These are phyloP conservation scores for Begonia peltatifolia DNA, from an alignment of 306 rosid genomes.

Conservation along the genomic window DNA sequence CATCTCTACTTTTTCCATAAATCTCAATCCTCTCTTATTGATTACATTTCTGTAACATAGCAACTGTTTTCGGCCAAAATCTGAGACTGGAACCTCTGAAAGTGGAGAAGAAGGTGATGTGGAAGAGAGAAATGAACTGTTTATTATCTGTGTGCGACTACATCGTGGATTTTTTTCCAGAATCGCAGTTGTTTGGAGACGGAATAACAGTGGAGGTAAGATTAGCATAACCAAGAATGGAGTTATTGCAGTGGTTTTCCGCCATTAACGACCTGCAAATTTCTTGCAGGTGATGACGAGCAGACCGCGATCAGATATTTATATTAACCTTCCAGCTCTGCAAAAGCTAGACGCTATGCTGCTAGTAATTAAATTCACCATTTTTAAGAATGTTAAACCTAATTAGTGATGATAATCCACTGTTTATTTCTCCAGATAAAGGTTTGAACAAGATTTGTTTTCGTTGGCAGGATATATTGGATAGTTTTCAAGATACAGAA, in stretches of 20 bases:
- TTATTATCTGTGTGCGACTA: conserved; percentile 83
- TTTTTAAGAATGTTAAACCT: no score
- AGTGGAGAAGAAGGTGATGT: conserved; percentile 77
- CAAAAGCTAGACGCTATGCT: conserved; percentile 92
- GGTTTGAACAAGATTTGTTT: background rate
- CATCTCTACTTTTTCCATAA: no score
- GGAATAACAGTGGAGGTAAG: conserved; percentile 72
- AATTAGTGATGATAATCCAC: no score
- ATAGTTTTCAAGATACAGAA: conserved; percentile 63
- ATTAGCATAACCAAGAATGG: background rate
- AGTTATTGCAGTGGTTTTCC: background rate
- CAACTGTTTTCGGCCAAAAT: conserved; percentile 83
- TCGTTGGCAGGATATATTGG: conserved; percentile 57
- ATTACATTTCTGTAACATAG: conserved; percentile 14
- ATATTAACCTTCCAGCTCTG: conserved; percentile 77
- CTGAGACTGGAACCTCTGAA: conserved; percentile 72
- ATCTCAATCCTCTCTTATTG: no score
- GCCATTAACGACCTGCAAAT: background rate
- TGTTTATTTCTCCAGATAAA: no score
- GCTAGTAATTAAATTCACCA: conserved; percentile 27
- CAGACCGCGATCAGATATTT: conserved; percentile 72
- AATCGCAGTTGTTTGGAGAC: conserved; percentile 43
- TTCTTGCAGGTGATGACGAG: conserved; percentile 62
- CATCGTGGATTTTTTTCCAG: conserved; percentile 81
- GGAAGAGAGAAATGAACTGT: conserved; percentile 93